A percentile compares a stretch with the other conserved stretches of the same genome.
phyloP scores from a whole-genome alignment of 2,329 filamentous ascomycete species.

The Monosporascus sp. region DNA sequence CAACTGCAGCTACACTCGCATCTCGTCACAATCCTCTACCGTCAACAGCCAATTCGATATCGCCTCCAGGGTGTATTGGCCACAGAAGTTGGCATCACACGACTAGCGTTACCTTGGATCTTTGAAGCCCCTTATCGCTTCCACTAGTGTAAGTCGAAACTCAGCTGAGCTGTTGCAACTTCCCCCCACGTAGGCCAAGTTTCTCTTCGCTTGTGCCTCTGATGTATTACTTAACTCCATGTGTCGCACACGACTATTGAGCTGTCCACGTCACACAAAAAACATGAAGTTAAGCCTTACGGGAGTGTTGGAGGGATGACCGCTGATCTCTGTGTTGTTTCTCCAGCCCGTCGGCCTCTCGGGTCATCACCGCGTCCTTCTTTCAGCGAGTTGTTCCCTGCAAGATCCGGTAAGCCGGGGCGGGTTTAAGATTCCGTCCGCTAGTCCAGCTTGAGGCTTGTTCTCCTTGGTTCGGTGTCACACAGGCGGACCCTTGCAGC shows the following conservation, averaged over 20 bases:
- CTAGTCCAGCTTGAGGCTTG: neutral
- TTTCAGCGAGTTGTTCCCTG: neutral
- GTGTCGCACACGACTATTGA: neutral
- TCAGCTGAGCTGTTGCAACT: neutral
- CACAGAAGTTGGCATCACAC: neutral
- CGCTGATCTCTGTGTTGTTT: neutral
- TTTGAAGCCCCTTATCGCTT: too few relatives aligned
- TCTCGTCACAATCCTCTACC: conserved; percentile 3
- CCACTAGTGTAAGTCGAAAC: neutral
- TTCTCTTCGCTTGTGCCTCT: neutral
- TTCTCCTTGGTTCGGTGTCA: neutral
- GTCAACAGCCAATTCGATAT: conserved; percentile 4
- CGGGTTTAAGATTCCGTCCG: neutral
- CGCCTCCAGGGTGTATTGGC: neutral
- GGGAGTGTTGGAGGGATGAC: neutral
- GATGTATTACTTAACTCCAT: neutral
- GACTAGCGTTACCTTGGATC: neutral
- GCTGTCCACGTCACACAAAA: neutral
- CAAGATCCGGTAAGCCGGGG: neutral
- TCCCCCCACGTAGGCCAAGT: neutral
- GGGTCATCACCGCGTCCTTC: neutral
- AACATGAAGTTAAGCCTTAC: neutral
- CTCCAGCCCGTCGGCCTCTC: neutral
- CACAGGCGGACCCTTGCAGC: neutral
- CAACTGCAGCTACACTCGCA: conserved; percentile 12